Conservation (phyloP, 2,329 filamentous ascomycete genomes). For the Aureobasidium sp. region DNA sequence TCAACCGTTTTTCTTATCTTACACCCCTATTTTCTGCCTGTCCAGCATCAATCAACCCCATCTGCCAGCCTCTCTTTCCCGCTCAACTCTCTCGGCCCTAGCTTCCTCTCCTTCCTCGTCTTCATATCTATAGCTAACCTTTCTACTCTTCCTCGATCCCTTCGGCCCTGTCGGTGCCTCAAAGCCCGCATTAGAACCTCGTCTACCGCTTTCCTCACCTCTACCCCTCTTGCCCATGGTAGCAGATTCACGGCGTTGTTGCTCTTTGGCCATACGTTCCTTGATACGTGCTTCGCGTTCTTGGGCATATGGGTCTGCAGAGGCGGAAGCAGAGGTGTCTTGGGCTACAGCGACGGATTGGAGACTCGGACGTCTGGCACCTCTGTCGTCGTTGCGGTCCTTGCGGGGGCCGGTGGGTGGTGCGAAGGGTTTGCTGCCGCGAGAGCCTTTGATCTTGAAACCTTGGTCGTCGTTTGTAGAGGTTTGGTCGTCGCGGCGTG, state of each 20-base stretch:
- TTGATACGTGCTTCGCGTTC: slow-evolving; percentile 24
- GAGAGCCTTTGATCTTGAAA: slow-evolving; percentile 40
- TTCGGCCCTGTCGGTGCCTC: slow-evolving; percentile 38
- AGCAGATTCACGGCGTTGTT: slow-evolving; percentile 50
- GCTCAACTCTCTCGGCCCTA: slow-evolving; percentile 30
- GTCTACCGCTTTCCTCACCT: not conserved
- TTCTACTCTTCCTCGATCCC: slow-evolving; percentile 38
- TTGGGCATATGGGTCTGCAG: slow-evolving; percentile 24
- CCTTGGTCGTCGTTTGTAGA: slow-evolving; percentile 30
- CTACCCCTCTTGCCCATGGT: slow-evolving; percentile 30
- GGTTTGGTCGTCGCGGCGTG: slow-evolving; percentile 28
- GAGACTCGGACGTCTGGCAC: slow-evolving; percentile 10
- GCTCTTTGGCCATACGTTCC: slow-evolving; percentile 55
- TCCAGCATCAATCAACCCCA: slow-evolving; percentile 20
- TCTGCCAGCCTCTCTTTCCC: slow-evolving; percentile 47
- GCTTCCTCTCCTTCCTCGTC: slow-evolving; percentile 33
- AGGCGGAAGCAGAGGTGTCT: slow-evolving; percentile 12
- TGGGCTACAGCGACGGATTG: slow-evolving; percentile 3
- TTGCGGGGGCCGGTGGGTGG: slow-evolving; percentile 30
- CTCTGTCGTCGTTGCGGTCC: slow-evolving; percentile 15
- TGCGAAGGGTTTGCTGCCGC: slow-evolving; percentile 18
- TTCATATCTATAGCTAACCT: slow-evolving; percentile 27
- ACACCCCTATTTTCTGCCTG: not conserved
- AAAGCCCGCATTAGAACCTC: slow-evolving; percentile 18
- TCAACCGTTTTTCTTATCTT: not conserved